Percentiles rank a stretch among this genome's conserved stretches.
These are phyloP conservation scores for Aspergillus brasiliensis DNA, from an alignment of 2,329 filamentous ascomycete species.

Conservation along the genomic window DNA sequence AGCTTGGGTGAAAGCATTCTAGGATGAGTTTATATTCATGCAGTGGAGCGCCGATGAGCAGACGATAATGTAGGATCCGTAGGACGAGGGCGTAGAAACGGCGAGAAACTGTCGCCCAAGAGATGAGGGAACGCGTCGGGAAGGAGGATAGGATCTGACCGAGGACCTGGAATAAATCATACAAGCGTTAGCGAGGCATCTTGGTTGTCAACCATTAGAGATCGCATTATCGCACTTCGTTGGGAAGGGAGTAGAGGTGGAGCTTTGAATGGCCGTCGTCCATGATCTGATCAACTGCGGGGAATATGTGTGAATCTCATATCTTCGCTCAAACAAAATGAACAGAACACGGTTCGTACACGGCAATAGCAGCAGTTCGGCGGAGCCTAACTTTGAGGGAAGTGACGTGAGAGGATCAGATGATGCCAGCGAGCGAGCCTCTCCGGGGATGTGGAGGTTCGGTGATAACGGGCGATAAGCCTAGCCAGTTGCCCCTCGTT, in stretches of 20 bases:
- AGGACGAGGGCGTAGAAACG: slow-evolving; percentile 66
- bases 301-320: not conserved
- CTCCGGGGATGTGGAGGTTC: not conserved
- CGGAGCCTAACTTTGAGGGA: not conserved
- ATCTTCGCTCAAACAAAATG: not conserved
- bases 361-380: not conserved
- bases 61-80: slow-evolving; percentile 65
- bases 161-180: slow-evolving; percentile 47
- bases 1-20: slow-evolving; percentile 75
- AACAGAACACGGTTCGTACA: too few species aligned
- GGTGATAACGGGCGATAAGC: not conserved
- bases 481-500: not conserved
- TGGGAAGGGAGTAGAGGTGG: slow-evolving; percentile 34
- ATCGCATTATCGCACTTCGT: slow-evolving; percentile 32
- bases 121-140: slow-evolving; percentile 56
- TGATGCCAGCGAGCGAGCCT: not conserved
- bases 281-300: slow-evolving; percentile 15
- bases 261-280: slow-evolving; percentile 12
- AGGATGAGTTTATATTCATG: slow-evolving; percentile 69
- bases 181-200: not conserved
- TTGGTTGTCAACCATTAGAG: not conserved
- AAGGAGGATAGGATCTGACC: slow-evolving; percentile 54
- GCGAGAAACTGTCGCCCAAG: slow-evolving; percentile 60
- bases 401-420: not conserved
- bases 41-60: slow-evolving; percentile 61